phyloP scores from a whole-genome alignment of 2,329 filamentous ascomycete genomes.

The Scolecobasidium constrictum region DNA sequence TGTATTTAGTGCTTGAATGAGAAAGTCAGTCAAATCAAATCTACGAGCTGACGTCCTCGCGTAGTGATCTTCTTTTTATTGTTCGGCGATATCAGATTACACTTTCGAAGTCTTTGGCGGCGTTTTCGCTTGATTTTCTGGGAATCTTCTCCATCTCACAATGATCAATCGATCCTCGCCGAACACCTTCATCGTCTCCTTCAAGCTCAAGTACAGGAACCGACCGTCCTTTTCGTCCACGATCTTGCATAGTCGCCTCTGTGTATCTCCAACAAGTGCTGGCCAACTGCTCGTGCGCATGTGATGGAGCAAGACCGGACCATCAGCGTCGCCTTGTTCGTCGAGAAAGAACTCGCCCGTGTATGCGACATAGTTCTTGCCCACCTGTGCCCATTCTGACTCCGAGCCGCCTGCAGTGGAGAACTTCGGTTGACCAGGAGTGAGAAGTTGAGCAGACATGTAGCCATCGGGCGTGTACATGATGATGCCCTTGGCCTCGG shows the following conservation, averaged over 20 bases:
- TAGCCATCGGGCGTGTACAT: slow-evolving; percentile 29
- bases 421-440: slow-evolving; percentile 21
- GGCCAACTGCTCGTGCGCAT: slow-evolving; percentile 3
- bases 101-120: slow-evolving; percentile 5
- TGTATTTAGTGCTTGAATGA: too few relatives aligned
- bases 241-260: slow-evolving; percentile 2
- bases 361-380: slow-evolving; percentile 12
- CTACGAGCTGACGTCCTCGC: too few relatives aligned
- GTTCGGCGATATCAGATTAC: too few relatives aligned
- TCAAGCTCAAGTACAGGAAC: slow-evolving; percentile 1
- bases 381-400: slow-evolving; percentile 11
- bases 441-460: slow-evolving; percentile 27
- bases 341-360: slow-evolving; percentile 10
- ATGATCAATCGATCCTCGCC: slow-evolving; percentile 7
- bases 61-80: too few relatives aligned
- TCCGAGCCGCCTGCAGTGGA: slow-evolving; percentile 9
- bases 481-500: slow-evolving; percentile 25
- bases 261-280: background rate
- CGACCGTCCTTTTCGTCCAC: slow-evolving; percentile 2
- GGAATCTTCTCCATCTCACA: slow-evolving; percentile 10
- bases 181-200: slow-evolving; percentile 5
- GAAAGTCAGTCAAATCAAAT: too few relatives aligned
- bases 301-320: slow-evolving; percentile 4
- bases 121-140: slow-evolving; percentile 6
- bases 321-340: slow-evolving; percentile 5